These are phyloP conservation scores for Botrytis squamosa DNA, from an alignment of 2,329 filamentous ascomycete genomes.

Conservation along the genomic window DNA sequence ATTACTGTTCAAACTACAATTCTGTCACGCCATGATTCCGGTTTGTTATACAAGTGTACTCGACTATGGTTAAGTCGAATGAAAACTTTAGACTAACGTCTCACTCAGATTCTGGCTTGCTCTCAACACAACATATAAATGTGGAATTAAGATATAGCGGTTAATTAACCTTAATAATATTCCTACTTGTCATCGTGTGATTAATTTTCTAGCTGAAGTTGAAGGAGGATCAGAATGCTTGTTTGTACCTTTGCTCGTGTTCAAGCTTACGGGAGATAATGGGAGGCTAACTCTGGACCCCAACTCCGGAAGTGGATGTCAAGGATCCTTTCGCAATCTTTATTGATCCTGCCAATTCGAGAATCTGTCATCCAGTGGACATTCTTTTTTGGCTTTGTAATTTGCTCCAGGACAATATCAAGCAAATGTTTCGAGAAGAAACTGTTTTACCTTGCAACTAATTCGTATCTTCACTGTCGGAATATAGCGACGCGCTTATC, in stretches of 20 bases:
- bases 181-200: not conserved
- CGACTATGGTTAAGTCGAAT: not conserved
- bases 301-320: slow-evolving; percentile 1
- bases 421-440: not conserved
- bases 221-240: slow-evolving; percentile 2
- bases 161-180: not conserved
- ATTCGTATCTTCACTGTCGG: not conserved
- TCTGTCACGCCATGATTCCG: not conserved
- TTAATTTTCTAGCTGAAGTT: slow-evolving; percentile 2
- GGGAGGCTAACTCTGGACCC: slow-evolving; percentile 13
- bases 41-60: not conserved
- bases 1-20: not conserved
- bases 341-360: slow-evolving; percentile 8
- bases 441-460: not conserved
- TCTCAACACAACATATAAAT: not conserved
- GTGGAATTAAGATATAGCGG: not conserved
- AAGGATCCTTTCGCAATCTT: slow-evolving; percentile 1
- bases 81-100: not conserved
- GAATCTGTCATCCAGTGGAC: not conserved
- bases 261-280: slow-evolving; percentile 18
- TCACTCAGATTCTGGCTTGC: not conserved
- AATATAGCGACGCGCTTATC: not conserved
- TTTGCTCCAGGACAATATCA: not conserved
- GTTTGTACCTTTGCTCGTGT: not conserved
- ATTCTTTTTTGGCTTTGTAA: not conserved